Base-by-base conservation (phyloP, 176 grass and related monocot genomes). In the Olyra latifolia region DNA sequence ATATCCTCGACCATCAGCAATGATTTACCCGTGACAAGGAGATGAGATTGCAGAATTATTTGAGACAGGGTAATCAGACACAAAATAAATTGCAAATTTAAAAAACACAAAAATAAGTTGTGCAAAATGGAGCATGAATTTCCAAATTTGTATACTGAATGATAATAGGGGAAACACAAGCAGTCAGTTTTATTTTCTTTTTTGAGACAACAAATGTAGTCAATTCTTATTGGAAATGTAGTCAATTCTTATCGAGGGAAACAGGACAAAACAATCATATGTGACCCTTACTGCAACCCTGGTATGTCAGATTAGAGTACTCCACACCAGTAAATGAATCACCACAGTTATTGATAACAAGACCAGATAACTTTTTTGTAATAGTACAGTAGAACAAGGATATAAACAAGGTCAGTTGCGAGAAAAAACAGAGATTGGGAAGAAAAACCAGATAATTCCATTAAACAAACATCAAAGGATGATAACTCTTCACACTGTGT, bases 21-120 rank as follows among this genome's bases (percentile, higher is more conserved):
- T 46, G 57, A 82, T 54, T 71, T 66, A 3, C 62, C 85, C 77
- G 79, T 17, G 0, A 39, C 14, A 77, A 66, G 23, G 8, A 75
- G 25, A 75, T 75, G 55, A 76, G 42, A 50, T 80, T 6, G 14
- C 0, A 13, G 32, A 48, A 48, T 27, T 54, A 63, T 55, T 20
- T 43, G 22, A 73, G 27, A 44, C 3, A 19, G 3, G 5, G 23
- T 4, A 13, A 50, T 73, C 28, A 64, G 27, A 47, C 41, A 77
- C 8, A 1, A 32, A 58, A 53, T 72, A 32, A 49, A 72, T 22
- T 23, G 29, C 14, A 23, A 47, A 47, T 47, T 47, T 4, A 15
- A 47, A 47, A 47, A 47, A 47, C 14, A 14, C 12, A 47, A 55
- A 42, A 41, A 75, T 24, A 13, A 64, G 6, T 43, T 28, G 8